A percentile compares a stretch with the other conserved stretches of the same genome.
Conservation (phyloP, 768 basidiomycete genomes). For the Amanita brunnescens region DNA sequence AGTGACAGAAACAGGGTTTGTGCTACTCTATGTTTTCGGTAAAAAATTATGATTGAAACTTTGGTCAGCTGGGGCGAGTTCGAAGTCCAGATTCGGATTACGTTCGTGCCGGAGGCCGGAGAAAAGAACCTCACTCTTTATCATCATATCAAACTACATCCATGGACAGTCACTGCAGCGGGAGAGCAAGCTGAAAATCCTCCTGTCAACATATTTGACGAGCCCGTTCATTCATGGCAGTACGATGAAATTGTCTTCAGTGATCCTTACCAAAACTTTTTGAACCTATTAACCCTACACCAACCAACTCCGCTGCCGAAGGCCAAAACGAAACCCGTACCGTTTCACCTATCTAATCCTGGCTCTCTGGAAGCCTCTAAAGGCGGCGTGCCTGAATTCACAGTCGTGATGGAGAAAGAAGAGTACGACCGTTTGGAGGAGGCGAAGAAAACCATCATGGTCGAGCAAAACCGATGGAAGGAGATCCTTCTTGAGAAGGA, state of each 20-base stretch:
- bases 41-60: neutral
- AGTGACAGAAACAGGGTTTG: conserved; percentile 89
- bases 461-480: conserved; percentile 72
- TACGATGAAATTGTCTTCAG: conserved; percentile 97
- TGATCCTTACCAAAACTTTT: conserved; percentile 85
- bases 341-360: conserved; percentile 62
- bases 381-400: conserved; percentile 77
- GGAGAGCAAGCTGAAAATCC: conserved; percentile 56
- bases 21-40: neutral
- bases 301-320: conserved; percentile 79
- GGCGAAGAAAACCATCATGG: conserved; percentile 59
- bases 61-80: conserved; percentile 95
- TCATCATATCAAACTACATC: conserved; percentile 94
- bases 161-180: conserved; percentile 49
- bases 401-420: conserved; percentile 74
- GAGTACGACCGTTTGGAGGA: conserved; percentile 75
- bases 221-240: conserved; percentile 95
- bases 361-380: conserved; percentile 58
- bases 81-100: conserved; percentile 87
- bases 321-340: conserved; percentile 48
- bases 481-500: conserved; percentile 67
- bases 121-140: conserved; percentile 85
- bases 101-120: conserved; percentile 80
- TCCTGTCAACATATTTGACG: conserved; percentile 52
- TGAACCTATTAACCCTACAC: conserved; percentile 70